phyloP scores from a whole-genome alignment of 2,329 filamentous ascomycete species.

The Botrytis fabae region DNA sequence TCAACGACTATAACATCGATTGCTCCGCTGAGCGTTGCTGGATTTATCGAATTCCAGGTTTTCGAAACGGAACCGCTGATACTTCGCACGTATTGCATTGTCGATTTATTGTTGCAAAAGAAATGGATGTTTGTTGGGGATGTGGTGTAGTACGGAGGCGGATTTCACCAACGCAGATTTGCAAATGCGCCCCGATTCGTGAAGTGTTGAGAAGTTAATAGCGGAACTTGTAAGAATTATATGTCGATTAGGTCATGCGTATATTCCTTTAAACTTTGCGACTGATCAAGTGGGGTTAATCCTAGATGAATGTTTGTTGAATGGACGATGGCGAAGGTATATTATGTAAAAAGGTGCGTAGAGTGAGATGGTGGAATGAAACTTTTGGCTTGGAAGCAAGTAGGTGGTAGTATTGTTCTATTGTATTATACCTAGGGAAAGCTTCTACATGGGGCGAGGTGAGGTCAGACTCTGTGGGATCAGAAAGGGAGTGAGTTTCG shows the following conservation, averaged over 20 bases:
- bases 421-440: not conserved
- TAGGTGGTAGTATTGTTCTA: not conserved
- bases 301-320: conserved; percentile 8
- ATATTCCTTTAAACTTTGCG: not conserved
- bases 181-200: conserved; percentile 2
- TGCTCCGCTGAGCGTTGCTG: conserved; percentile 91
- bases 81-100: conserved; percentile 97
- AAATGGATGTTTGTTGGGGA: not conserved
- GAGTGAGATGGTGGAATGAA: not conserved
- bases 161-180: conserved; percentile 10
- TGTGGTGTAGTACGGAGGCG: conserved; percentile 14
- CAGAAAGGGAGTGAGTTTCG: not conserved
- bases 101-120: conserved; percentile 8
- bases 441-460: not conserved
- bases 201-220: conserved; percentile 9
- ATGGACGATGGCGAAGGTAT: not conserved
- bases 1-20: conserved; percentile 99
- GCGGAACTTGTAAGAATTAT: not conserved
- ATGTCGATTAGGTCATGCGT: conserved; percentile 16
- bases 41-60: conserved; percentile 99
- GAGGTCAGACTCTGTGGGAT: not conserved
- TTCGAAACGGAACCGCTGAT: conserved; percentile 94
- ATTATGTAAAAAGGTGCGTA: conserved; percentile 20
- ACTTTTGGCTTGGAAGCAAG: not conserved
- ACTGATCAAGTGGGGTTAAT: conserved; percentile 15